Percentiles rank a stretch among this genome's conserved stretches.
These are phyloP conservation scores for Globisporangium radiosum DNA, from an alignment of 352 stramenopile species.

Conservation along the genomic window DNA sequence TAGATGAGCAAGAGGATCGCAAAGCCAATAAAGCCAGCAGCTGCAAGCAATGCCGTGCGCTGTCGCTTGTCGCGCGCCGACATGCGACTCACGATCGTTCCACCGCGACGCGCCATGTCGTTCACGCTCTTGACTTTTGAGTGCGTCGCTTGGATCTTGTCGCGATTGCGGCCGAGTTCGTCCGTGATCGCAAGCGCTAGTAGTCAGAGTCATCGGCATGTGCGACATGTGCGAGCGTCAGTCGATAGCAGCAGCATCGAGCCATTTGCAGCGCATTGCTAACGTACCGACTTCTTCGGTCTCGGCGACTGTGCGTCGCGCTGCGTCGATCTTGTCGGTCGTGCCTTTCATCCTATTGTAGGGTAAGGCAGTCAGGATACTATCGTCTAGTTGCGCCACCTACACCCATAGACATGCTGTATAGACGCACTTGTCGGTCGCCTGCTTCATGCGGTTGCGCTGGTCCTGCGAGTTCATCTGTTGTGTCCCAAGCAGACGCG, in stretches of 20 bases:
- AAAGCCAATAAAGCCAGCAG: conserved; percentile 72
- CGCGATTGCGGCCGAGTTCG: conserved; percentile 74
- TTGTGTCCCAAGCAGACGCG: neutral
- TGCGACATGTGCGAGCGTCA: too few relatives aligned
- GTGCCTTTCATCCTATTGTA: conserved; percentile 75
- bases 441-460: conserved; percentile 67
- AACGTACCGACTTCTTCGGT: conserved; percentile 81
- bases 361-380: neutral
- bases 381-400: too few relatives aligned
- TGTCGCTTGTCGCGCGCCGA: conserved; percentile 80
- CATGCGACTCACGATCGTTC: conserved; percentile 82
- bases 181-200: conserved; percentile 74
- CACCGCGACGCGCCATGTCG: conserved; percentile 75
- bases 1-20: conserved; percentile 85
- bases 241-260: too few relatives aligned
- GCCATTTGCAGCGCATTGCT: neutral
- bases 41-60: conserved; percentile 56
- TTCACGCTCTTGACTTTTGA: conserved; percentile 82
- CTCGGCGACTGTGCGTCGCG: conserved; percentile 73
- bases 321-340: conserved; percentile 71
- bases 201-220: neutral
- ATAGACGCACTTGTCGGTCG: conserved; percentile 68
- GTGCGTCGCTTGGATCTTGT: conserved; percentile 82
- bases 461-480: conserved; percentile 62
- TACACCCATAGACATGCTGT: too few relatives aligned